These are phyloP conservation scores for Trichoderma arundinaceum DNA, from an alignment of 2,329 filamentous ascomycete genomes.

Conservation along the genomic window DNA sequence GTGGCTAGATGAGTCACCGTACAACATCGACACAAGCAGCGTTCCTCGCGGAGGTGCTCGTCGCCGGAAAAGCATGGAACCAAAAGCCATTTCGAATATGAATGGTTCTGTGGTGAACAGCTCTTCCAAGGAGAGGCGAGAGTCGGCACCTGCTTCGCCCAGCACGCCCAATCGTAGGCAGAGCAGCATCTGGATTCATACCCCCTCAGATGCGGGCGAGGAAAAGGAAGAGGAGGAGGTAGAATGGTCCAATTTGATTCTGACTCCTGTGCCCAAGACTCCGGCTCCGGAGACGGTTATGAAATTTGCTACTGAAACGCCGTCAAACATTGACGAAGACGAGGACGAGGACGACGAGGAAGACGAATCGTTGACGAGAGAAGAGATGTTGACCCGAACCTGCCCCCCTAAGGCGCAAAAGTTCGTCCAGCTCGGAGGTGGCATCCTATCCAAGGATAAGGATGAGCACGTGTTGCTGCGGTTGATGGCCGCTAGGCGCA, in stretches of 20 bases:
- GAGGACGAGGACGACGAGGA: conserved; percentile 36
- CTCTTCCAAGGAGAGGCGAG: conserved; percentile 42
- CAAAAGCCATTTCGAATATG: conserved; percentile 69
- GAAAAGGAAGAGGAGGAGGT: conserved; percentile 47
- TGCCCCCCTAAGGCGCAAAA: conserved; percentile 58
- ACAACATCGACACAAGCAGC: conserved; percentile 69
- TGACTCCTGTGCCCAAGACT: conserved; percentile 64
- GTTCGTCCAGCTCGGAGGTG: conserved; percentile 49
- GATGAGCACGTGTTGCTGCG: conserved; percentile 64
- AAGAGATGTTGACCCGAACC: conserved; percentile 56
- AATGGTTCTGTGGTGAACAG: conserved; percentile 66
- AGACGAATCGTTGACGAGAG: conserved; percentile 41
- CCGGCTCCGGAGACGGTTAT: conserved; percentile 62
- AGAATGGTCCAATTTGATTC: conserved; percentile 51
- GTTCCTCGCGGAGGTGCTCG: conserved; percentile 73
- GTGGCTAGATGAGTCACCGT: conserved; percentile 76
- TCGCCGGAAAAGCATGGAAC: conserved; percentile 82
- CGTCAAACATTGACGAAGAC: conserved; percentile 45
- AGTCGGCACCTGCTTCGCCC: conserved; percentile 43
- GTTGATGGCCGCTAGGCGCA: conserved; percentile 73
- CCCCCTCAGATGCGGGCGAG: conserved; percentile 54
- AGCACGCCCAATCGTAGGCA: conserved; percentile 60
- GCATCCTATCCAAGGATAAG: conserved; percentile 56
- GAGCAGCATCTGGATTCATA: conserved; percentile 61
- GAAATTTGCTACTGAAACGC: conserved; percentile 57